Conservation (phyloP, 1,284 basidiomycete species). For the Cryptococcus sp. region DNA sequence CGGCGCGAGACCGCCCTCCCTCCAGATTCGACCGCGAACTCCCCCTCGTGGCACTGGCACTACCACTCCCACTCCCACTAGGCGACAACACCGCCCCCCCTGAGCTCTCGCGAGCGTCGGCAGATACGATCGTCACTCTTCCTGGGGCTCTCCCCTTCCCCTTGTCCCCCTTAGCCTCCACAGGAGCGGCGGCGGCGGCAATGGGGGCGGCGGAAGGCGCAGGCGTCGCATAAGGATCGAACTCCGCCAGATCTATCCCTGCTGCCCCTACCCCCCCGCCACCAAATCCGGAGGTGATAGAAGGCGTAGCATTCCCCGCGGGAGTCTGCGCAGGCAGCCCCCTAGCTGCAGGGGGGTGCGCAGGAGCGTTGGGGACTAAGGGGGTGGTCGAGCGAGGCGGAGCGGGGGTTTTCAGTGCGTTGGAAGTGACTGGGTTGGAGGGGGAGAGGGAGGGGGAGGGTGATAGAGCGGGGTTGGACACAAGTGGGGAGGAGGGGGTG, state of each 20-base stretch:
- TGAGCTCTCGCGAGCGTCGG: not conserved
- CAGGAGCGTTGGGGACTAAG: slow-evolving; percentile 17
- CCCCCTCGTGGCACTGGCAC: not conserved
- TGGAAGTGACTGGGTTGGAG: not conserved
- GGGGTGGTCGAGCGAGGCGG: not conserved
- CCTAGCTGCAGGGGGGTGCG: slow-evolving; percentile 13
- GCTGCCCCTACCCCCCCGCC: slow-evolving; percentile 4
- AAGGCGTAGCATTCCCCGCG: slow-evolving; percentile 2
- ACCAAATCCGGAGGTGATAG: slow-evolving; percentile 7
- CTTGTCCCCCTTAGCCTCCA: not conserved
- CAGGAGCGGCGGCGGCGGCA: not conserved
- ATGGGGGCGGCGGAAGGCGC: slow-evolving; percentile 3
- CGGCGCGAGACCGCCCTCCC: not conserved
- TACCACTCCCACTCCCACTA: not conserved
- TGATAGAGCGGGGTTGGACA: not conserved
- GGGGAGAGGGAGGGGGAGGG: no score
- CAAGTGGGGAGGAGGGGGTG: not conserved
- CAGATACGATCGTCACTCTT: not conserved
- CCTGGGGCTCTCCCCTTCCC: not conserved
- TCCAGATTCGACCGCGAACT: not conserved
- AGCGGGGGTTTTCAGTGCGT: slow-evolving; percentile 1
- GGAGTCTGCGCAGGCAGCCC: slow-evolving; percentile 20
- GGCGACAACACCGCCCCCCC: not conserved
- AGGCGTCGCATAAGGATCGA: slow-evolving; percentile 44
- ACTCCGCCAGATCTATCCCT: slow-evolving; percentile 39